A percentile compares a stretch with the other conserved stretches of the same genome.
Conservation (phyloP, 2,329 filamentous ascomycete genomes). For the Exutisphaerella laricina region DNA sequence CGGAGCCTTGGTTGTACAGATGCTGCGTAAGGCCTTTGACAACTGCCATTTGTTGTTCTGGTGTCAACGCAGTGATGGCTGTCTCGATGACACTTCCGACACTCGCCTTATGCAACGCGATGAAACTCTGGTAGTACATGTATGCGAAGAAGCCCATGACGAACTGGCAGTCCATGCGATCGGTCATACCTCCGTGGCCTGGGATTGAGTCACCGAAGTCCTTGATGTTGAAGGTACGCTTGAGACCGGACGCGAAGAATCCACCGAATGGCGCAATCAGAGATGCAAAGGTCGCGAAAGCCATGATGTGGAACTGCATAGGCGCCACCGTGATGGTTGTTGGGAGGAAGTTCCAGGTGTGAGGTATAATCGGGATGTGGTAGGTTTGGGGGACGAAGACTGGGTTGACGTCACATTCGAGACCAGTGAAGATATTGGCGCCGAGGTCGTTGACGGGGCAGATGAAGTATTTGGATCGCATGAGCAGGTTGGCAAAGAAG, state of each 20-base stretch:
- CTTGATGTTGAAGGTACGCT: slow-evolving; percentile 99
- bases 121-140: slow-evolving; percentile 96
- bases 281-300: slow-evolving; percentile 88
- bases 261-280: slow-evolving; percentile 96
- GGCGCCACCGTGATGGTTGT: slow-evolving; percentile 71
- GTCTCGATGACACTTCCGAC: slow-evolving; percentile 85
- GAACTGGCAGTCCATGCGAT: slow-evolving; percentile 99
- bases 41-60: slow-evolving; percentile 84
- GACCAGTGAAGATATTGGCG: slow-evolving; percentile 83
- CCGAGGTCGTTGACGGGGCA: slow-evolving; percentile 96
- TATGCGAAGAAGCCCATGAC: slow-evolving; percentile 99
- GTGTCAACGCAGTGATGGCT: slow-evolving; percentile 79
- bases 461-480: slow-evolving; percentile 94
- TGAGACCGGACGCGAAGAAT: slow-evolving; percentile 95
- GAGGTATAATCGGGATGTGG: slow-evolving; percentile 51
- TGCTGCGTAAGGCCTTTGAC: slow-evolving; percentile 58
- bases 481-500: slow-evolving; percentile 73
- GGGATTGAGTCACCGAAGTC: slow-evolving; percentile 98
- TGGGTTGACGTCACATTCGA: slow-evolving; percentile 85
- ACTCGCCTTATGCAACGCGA: slow-evolving; percentile 78
- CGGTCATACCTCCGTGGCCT: slow-evolving; percentile 94
- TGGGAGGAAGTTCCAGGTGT: slow-evolving; percentile 65
- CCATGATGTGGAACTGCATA: slow-evolving; percentile 88
- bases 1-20: slow-evolving; percentile 57
- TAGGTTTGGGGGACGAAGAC: slow-evolving; percentile 79